Evolutionary conservation across 1,284 basidiomycete species (phyloP), one percentile per base, ranked within the genome.

Genomic region (Cerioporus squamosus): DNA sequence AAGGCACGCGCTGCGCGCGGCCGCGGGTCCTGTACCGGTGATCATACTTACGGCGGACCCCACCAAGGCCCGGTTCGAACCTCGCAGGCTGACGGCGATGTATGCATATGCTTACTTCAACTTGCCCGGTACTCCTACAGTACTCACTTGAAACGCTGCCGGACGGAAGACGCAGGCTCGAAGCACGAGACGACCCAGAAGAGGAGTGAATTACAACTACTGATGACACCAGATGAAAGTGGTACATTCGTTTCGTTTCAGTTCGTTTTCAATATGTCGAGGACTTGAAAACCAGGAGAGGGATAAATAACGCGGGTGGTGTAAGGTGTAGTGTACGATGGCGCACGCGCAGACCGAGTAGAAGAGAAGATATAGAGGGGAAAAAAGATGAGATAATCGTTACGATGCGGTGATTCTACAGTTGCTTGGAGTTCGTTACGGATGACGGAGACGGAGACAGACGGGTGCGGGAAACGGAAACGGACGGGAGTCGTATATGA

Each of bases 371-470:
- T 12, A 36, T 26, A 39, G 43, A 29, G 42, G 18, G 43, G 17
- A 42, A 46, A 36, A 44, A 43, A 29, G 38, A 38, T n/a, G n/a
- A 20, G 40, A 29, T 24, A 31, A 29, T 39, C 39, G 48, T 60
- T 39, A 31, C 12, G 39, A 24, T 33, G 50, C 45, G 51, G 50
- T 46, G 55, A 50, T 60, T 60, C 58, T 60, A 60, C 58, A 60
- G 23, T 54, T n/a, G 26, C 20, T 14, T 38, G 22, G 36, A 20
- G 17, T 44, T 46, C 24, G 26, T 26, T 24, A 44, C 42, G 17
- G 22, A 5, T n/a, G n/a, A 20, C 7, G 22, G 42, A 29, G 29
- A 29, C 29, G 5, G 29, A 29, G 29, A 29, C 8, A 29, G 29
- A 29, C n/a, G n/a, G n/a, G n/a, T n/a, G n/a, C n/a, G n/a, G n/a